phyloP scores from a whole-genome alignment of 192 early-diverging fungal species.

The Thamnidium elegans region DNA sequence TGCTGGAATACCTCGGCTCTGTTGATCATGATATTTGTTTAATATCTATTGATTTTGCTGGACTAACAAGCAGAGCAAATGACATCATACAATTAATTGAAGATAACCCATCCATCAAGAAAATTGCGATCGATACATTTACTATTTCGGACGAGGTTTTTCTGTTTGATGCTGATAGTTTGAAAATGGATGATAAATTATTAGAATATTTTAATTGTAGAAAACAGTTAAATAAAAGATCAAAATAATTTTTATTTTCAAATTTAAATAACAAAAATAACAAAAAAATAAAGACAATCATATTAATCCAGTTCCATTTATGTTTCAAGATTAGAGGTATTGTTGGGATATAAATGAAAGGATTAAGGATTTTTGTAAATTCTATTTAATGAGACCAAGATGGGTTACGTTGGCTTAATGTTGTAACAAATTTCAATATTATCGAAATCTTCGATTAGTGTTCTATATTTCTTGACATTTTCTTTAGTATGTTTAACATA shows the following conservation, averaged over 20 bases:
- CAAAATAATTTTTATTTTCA: conserved; percentile 6
- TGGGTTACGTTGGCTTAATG: no score
- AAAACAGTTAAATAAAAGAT: conserved; percentile 4
- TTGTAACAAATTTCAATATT: no score
- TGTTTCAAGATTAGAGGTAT: no score
- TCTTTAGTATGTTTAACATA: no score
- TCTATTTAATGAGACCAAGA: background rate
- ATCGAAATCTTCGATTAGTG: no score
- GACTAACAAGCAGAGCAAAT: background rate
- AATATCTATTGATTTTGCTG: conserved; percentile 7
- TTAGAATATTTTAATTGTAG: conserved; percentile 7
- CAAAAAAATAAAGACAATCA: no score
- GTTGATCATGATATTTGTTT: conserved; percentile 3
- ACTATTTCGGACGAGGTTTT: background rate
- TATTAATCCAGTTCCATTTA: no score
- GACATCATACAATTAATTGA: conserved; percentile 4
- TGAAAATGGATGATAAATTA: background rate
- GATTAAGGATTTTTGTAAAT: conserved; percentile 7
- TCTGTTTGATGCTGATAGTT: conserved; percentile 3
- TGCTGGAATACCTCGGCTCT: background rate
- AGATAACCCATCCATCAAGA: conserved; percentile 2
- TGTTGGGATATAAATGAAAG: no score
- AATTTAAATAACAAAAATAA: no score
- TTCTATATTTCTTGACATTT: no score
- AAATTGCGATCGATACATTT: conserved; percentile 8